Base-by-base conservation (phyloP, 805 yeast genomes). In the Saturnispora saitoi region DNA sequence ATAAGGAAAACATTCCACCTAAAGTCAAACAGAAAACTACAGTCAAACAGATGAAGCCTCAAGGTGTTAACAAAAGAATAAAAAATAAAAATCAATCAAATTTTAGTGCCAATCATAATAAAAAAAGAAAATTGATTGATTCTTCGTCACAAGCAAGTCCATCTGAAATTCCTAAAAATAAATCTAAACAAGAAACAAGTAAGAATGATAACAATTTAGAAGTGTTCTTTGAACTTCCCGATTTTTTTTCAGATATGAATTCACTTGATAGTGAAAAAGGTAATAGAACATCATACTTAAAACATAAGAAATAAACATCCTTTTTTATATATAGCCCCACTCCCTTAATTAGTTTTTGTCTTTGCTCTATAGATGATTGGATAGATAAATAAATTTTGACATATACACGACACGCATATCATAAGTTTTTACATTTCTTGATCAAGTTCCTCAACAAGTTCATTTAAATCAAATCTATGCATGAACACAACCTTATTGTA, bases 381-480 rank as follows among this genome's bases (percentile, higher is more conserved):
- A 36, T 19, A 36, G 24, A 6, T 11, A 9, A 17, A 19, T 36
- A 19, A 20, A 17, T 36, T 12, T 6, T 17, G 20, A 36, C 8
- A 17, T 9, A 17, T 36, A 12, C 3, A 19, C 17, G n/a, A 15
- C 4, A 9, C 24, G 14, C 11, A 37, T 37, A 11, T 2, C 6
- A 3, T n/a, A 24, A 28, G 3, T 3, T 9, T 6, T 50, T 47
- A 64, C 48, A 65, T 32, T 40, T 65, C 64, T 53, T 70, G 70
- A 29, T 58, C 60, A 24, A 83, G 67, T 54, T 77, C 84, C 19
- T 76, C 78, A 12, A 71, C 54, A 4, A 83, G 60, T 50, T 80
- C 80, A 4, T 73, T 75, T 41, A 73, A 71, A 48, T 79, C 67
- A 49, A 85, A 72, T 48, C 78, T 71, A 63, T 85, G 91, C 83